Percentiles rank a stretch among this genome's conserved stretches.
Conservation (phyloP, 805 yeast genomes). For the Candida loeiensis region DNA sequence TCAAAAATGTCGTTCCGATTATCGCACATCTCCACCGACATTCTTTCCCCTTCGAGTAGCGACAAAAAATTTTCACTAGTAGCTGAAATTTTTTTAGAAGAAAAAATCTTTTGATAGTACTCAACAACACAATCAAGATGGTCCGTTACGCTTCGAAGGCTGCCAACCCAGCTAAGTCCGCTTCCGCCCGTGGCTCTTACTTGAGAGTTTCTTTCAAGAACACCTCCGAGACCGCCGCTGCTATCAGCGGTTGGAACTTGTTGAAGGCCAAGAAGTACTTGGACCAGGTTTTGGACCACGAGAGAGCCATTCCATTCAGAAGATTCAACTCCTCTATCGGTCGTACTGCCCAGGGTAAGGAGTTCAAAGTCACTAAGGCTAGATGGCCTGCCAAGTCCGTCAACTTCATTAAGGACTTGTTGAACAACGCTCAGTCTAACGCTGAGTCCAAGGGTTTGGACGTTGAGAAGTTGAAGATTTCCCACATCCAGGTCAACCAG, state of each 20-base stretch:
- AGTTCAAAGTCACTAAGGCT: conserved; percentile 99
- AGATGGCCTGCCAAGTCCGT: conserved; percentile 99
- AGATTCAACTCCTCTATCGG: conserved; percentile 95
- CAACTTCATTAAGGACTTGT: conserved; percentile 88
- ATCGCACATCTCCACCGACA: conserved; percentile 1
- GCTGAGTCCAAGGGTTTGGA: conserved; percentile 99
- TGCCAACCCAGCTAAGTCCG: conserved; percentile 99
- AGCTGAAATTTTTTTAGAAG: conserved; percentile 5
- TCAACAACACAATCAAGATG: conserved; percentile 48
- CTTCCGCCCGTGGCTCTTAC: conserved; percentile 99
- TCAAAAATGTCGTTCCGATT: conserved; percentile 1
- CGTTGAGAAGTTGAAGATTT: conserved; percentile 85
- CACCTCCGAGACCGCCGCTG: conserved; percentile 99
- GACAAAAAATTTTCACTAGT: conserved; percentile 13
- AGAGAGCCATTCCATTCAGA: conserved; percentile 99
- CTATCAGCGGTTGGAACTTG: conserved; percentile 97
- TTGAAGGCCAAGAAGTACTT: conserved; percentile 94
- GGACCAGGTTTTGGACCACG: conserved; percentile 93
- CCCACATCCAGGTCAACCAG: conserved; percentile 99
- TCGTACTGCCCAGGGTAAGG: conserved; percentile 99
- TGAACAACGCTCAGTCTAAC: conserved; percentile 97
- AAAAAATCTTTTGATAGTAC: conserved; percentile 9
- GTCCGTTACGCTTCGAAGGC: conserved; percentile 99
- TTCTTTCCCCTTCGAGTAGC: background rate
- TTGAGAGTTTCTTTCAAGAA: conserved; percentile 99